These are phyloP conservation scores for Candida sanyaensis DNA, from an alignment of 1,139 yeast genomes.

Conservation along the genomic window DNA sequence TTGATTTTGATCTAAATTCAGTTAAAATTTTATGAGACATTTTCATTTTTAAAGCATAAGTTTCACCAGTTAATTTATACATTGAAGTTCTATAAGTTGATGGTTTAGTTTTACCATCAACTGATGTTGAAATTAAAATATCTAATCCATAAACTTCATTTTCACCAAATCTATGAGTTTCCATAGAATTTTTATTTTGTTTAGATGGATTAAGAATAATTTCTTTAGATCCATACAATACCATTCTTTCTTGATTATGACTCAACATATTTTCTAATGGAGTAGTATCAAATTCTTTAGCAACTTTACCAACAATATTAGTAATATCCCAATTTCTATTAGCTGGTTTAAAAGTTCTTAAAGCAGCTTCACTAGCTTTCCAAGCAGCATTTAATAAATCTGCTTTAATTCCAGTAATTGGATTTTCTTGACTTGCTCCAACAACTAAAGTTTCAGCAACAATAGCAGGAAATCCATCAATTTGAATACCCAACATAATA, in stretches of 20 bases:
- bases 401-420: slow-evolving; percentile 60
- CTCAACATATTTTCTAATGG: slow-evolving; percentile 80
- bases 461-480: slow-evolving; percentile 75
- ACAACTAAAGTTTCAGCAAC: slow-evolving; percentile 71
- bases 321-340: slow-evolving; percentile 80
- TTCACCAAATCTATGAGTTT: slow-evolving; percentile 67
- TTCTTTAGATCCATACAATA: slow-evolving; percentile 75
- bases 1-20: slow-evolving; percentile 63
- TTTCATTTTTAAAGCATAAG: slow-evolving; percentile 71
- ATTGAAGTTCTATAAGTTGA: slow-evolving; percentile 67
- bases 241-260: slow-evolving; percentile 70
- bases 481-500: slow-evolving; percentile 74
- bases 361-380: slow-evolving; percentile 79
- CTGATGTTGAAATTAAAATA: slow-evolving; percentile 65
- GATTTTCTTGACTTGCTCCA: slow-evolving; percentile 43
- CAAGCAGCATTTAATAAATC: slow-evolving; percentile 74
- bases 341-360: slow-evolving; percentile 68
- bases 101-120: slow-evolving; percentile 67
- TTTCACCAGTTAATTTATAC: slow-evolving; percentile 71
- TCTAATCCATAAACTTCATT: slow-evolving; percentile 82
- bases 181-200: slow-evolving; percentile 64
- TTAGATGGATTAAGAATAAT: slow-evolving; percentile 76
- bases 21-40: slow-evolving; percentile 69
- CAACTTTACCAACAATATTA: slow-evolving; percentile 63
- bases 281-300: slow-evolving; percentile 58